Evolutionary conservation across 768 basidiomycete species (phyloP).

Genomic region (Agrocybe praecox): DNA sequence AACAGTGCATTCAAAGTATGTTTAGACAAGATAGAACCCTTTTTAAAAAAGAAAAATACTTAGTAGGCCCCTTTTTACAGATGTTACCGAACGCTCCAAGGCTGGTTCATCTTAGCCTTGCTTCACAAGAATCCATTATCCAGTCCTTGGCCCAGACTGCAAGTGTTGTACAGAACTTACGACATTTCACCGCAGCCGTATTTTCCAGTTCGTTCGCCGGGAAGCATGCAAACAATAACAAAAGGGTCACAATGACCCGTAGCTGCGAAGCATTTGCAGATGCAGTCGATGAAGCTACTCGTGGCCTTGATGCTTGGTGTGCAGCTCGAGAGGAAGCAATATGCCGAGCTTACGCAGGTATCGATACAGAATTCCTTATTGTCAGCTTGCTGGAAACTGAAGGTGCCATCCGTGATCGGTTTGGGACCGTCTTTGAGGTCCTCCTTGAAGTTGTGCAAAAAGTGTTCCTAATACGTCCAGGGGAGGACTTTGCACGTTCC

Average conservation of each 20-base stretch:
- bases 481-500: constrained; percentile 22
- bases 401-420: constrained; percentile 57
- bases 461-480: constrained; percentile 30
- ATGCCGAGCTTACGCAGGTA: constrained; percentile 56
- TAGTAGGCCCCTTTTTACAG: constrained; percentile 29
- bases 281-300: constrained; percentile 64
- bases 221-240: constrained; percentile 14
- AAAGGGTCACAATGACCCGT: constrained; percentile 37
- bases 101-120: constrained; percentile 66
- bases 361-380: constrained; percentile 41
- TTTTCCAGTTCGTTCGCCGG: constrained; percentile 35
- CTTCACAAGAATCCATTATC: constrained; percentile 68
- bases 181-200: constrained; percentile 57
- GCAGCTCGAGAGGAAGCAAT: constrained; percentile 68
- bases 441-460: constrained; percentile 51
- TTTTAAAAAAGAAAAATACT: too few relatives aligned
- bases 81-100: constrained; percentile 55
- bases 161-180: constrained; percentile 62
- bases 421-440: constrained; percentile 59
- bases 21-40: neutral
- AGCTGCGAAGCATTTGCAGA: constrained; percentile 86
- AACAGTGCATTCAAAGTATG: constrained; percentile 34
- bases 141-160: constrained; percentile 58
- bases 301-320: constrained; percentile 69
- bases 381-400: constrained; percentile 72